Base-by-base conservation (phyloP, 352 stramenopile genomes). In the Phytophthora colocasiae region DNA sequence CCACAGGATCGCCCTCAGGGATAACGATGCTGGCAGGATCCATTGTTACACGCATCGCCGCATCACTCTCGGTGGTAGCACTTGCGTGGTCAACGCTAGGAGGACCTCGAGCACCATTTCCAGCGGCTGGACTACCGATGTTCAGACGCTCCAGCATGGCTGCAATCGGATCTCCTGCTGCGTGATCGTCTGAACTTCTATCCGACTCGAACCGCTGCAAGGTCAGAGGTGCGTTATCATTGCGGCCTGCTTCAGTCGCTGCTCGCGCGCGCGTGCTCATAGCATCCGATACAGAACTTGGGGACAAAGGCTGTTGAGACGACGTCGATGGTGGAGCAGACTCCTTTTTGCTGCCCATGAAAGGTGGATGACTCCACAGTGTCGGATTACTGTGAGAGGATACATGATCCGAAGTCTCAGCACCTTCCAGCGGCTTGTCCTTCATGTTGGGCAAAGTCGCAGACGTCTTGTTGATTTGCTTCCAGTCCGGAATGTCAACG, bases 1-100 rank as follows among this genome's bases (percentile, higher is more conserved):
- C 81, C 8, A 95, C 81, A 4, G 87, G 87, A 36, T 95, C 87
- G 19, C 87, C 87, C 26, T 91, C 85, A 1, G 87, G 87, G 54
- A 95, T 95, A 14, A 50, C 63, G 58, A 91, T 80, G 26, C 68
- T 82, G 59, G 62, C 38, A 22, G 68, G 71, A 32, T 74, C 44
- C 62, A 71, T 74, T 11, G 63, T 62, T 27, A 62, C 51, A 34
- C 63, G 51, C 43, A 60, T 44, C n/a, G 62, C 62, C 41, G 41
- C 61, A 19, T 75, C 61, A 19, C 70, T 73, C 43, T 75, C 70
- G 12, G 57, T 69, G 41, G 66, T 69, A 59, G 41, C 60, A 34
- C 50, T 72, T 24, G 66, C 61, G 24, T 68, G 65, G 8, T 77
- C 69, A 19, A 60, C 2, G 9, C 64, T 63, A 38, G 64, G 56